Conservation (phyloP, 2,329 filamentous ascomycete genomes). For the Cordyceps fumosorosea region DNA sequence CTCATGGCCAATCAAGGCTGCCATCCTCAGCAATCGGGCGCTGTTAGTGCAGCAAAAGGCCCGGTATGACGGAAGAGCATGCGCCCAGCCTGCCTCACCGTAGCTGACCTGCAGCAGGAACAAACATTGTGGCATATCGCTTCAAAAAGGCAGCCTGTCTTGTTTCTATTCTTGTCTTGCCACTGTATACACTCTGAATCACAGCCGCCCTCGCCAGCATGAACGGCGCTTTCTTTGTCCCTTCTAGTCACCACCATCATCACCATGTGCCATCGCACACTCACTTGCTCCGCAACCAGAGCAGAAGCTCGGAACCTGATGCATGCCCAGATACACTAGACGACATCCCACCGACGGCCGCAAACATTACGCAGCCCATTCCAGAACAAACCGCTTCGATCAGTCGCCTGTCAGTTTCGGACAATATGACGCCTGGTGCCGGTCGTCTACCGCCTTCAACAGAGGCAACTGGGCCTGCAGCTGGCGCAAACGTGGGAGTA, state of each 20-base stretch:
- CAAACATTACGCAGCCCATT: not conserved
- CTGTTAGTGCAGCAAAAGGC: not conserved
- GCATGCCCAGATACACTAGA: not conserved
- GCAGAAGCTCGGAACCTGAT: not conserved
- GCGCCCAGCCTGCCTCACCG: not conserved
- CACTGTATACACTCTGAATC: not conserved
- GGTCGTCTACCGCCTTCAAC: not conserved
- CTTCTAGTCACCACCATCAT: not conserved
- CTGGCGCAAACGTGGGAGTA: not conserved
- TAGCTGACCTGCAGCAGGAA: not conserved
- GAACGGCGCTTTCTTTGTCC: not conserved
- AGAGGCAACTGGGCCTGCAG: not conserved
- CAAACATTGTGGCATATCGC: not conserved
- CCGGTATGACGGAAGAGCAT: not conserved
- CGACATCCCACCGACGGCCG: not conserved
- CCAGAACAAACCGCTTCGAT: not conserved
- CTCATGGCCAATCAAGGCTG: not conserved
- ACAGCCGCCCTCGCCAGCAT: not conserved
- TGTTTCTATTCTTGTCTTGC: not conserved
- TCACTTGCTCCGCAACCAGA: not conserved
- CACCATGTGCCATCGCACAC: not conserved
- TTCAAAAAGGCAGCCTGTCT: not conserved
- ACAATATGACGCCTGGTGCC: not conserved
- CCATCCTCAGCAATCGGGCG: not conserved
- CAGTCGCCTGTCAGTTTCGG: conserved; percentile 1